Evolutionary conservation across 257 asterid species (phyloP), one percentile per base, ranked within the genome.

Genomic region (Primulina huaijiensis): DNA sequence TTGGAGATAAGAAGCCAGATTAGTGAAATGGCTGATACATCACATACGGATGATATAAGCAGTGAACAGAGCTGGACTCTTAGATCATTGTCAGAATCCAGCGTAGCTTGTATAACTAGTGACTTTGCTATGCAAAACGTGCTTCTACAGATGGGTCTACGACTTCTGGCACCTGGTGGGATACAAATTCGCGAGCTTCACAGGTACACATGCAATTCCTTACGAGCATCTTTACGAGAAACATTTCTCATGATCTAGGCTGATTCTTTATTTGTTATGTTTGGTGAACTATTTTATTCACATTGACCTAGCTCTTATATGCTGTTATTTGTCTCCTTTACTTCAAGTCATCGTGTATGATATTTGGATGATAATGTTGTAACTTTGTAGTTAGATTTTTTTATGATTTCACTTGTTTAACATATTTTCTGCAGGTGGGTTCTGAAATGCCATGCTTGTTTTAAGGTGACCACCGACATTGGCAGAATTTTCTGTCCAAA

Each of bases 51-150:
- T 76, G 97, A 86, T 75, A 53, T 72, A 30, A 89, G 96, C 72
- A 94, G 97, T 64, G 96, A 91, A 82, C 98, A 89, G 85, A 91
- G 99, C 89, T 94, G 97, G 99, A 81, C 83, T 8, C 87, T 91
- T 21, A 84, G 90, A 57, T 85, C 98, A 53, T 81, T 94, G 76
- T 91, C 99, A 0, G 97, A 89, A 74, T 94, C 99, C 27, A 94
- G 87, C 63, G 97, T 94, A 60, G 99, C 97, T 72, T 94, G 99
- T 55, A 71, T 91, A 73, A 94, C 99, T 37, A 72, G 87, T 81
- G 99, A 94, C 75, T 94, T 62, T 82, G 99, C 99, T 31, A 91
- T 94, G 97, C 99, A 94, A 84, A 94, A 94, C 78, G 99, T 94
- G 78, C 84, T 94, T 40, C 92, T 94, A 69, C 99, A 91, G 89